Evolutionary conservation across 306 rosid genomes (phyloP), one percentile per base, ranked within the genome.

Genomic region (Ochetophila trinervis): DNA sequence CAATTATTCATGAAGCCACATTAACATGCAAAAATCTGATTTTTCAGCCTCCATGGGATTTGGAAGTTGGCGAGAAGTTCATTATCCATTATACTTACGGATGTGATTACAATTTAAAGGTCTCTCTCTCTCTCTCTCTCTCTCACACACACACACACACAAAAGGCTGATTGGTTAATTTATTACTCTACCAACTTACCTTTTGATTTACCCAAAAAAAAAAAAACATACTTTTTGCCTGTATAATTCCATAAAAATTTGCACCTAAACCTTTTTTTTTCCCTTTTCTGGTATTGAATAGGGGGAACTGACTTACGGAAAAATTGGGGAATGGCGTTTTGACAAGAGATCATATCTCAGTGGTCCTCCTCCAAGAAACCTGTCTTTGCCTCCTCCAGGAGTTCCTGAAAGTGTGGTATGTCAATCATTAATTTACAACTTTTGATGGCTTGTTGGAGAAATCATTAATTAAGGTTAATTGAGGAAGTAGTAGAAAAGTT

Each of bases 321-420:
- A 85, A 80, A 59, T 80, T 17, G 97, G 97, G 42, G 96, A 88
- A 71, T 91, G 97, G 97, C 95, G 90, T 60, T 91, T 91, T 60
- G 96, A 91, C 84, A 91, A 91, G 88, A 89, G 96, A 87, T 71
- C 90, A 0, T 79, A 80, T 91, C 91, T 91, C 62, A 60, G 62
- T 68, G 82, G 86, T 71, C 97, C 97, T 73, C 95, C 88, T 5
- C 97, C 97, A 3, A 83, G 75, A 77, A 85, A 88, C 71, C 77
- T 91, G 67, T 58, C 97, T 57, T 84, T 88, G 62, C 97, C 96
- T 15, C 97, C 96, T 75, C 87, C 91, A 2, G 96, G 90, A 65
- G 90, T 91, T 80, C 97, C 97, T 11, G 95, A 88, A 88, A 88
- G 85, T 73, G 96, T 91, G 81, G 97, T 88, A 76, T 86, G 97